phyloP scores from a whole-genome alignment of 176 grass and related monocot species.

The Rhynchospora breviuscula region DNA sequence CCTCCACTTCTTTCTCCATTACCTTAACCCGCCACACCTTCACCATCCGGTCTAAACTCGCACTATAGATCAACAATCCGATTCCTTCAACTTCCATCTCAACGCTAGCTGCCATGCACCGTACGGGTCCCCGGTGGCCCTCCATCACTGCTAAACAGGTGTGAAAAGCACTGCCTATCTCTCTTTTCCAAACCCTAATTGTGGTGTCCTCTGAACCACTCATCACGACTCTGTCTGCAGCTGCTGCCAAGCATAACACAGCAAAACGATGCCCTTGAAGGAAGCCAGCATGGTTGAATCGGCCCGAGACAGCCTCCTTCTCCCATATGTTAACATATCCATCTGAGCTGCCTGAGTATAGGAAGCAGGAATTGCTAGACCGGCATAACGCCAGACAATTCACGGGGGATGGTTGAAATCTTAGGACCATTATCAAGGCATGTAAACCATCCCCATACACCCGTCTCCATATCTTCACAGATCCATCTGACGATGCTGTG shows the following conservation, averaged over 20 bases:
- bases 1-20: slow-evolving; percentile 30
- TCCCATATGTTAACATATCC: slow-evolving; percentile 91
- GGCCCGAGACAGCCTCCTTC: slow-evolving; percentile 57
- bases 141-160: slow-evolving; percentile 84
- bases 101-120: slow-evolving; percentile 60
- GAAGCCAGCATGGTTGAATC: slow-evolving; percentile 52
- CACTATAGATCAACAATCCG: slow-evolving; percentile 74
- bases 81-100: slow-evolving; percentile 59
- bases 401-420: slow-evolving; percentile 60
- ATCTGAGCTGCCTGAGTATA: slow-evolving; percentile 76
- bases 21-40: slow-evolving; percentile 94
- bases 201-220: slow-evolving; percentile 87
- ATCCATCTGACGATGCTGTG: slow-evolving; percentile 61
- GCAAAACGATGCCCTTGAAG: slow-evolving; percentile 76
- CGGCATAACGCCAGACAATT: slow-evolving; percentile 51
- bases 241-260: slow-evolving; percentile 59
- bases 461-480: slow-evolving; percentile 87
- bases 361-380: slow-evolving; percentile 33
- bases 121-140: slow-evolving; percentile 62
- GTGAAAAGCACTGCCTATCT: slow-evolving; percentile 39
- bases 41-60: slow-evolving; percentile 70
- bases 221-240: slow-evolving; percentile 44
- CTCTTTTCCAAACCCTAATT: slow-evolving; percentile 73
- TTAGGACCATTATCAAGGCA: slow-evolving; percentile 61
- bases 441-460: slow-evolving; percentile 58